Conservation (phyloP, 129 eudicot species). For the Calendula officinalis region DNA sequence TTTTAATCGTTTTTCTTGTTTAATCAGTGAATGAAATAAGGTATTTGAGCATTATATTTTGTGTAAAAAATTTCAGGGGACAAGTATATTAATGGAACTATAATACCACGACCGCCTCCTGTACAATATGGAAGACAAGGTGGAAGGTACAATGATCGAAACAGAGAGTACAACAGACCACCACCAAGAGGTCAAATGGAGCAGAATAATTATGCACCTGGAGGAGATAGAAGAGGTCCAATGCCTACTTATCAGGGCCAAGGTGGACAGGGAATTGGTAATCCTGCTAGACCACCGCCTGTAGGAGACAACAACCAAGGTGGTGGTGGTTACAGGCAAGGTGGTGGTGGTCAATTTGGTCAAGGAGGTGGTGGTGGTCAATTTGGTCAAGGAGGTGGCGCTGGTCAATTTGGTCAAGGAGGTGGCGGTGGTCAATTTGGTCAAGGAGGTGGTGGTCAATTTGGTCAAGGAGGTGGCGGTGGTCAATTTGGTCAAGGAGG, state of each 20-base stretch:
- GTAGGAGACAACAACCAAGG: slow-evolving; percentile 35
- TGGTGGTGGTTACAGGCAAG: slow-evolving; percentile 32
- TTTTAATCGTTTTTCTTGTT: not conserved
- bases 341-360: slow-evolving; percentile 28
- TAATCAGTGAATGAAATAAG: not conserved
- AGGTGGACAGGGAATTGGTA: slow-evolving; percentile 31
- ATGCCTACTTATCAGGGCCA: slow-evolving; percentile 44
- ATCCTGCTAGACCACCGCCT: slow-evolving; percentile 37
- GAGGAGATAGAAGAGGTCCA: slow-evolving; percentile 39
- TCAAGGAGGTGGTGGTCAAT: slow-evolving; percentile 25
- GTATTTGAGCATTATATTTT: not conserved
- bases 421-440: slow-evolving; percentile 34
- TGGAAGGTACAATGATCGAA: slow-evolving; percentile 46
- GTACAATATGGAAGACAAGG: slow-evolving; percentile 64
- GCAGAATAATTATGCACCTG: slow-evolving; percentile 41
- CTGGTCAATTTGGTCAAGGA: slow-evolving; percentile 6
- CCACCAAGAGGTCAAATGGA: slow-evolving; percentile 35
- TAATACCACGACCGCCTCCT: slow-evolving; percentile 89
- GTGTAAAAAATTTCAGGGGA: slow-evolving; percentile 53
- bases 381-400: slow-evolving; percentile 17
- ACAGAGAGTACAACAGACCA: slow-evolving; percentile 40
- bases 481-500: slow-evolving; percentile 29
- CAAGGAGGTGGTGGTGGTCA: slow-evolving; percentile 32
- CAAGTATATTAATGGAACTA: slow-evolving; percentile 84
- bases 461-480: slow-evolving; percentile 35